Base-by-base conservation (phyloP, 306 rosid species). In the Trichosanthes cucumerina region DNA sequence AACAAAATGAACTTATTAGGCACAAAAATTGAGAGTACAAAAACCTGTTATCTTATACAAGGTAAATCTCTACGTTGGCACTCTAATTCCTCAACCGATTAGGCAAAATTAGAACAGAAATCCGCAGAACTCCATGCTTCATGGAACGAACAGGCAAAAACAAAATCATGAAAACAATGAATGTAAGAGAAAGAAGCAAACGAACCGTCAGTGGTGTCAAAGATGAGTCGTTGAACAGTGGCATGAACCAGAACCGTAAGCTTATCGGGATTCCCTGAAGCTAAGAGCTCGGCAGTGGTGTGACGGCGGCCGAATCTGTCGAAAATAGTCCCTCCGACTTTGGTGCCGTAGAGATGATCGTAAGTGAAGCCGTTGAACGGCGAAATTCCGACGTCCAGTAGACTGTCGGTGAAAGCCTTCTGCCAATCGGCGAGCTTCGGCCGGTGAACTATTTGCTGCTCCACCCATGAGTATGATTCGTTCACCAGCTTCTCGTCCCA, bases 281-380 rank as follows among this genome's bases (percentile, higher is more conserved):
- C 84, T 38, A 95, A 91, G 1, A 95, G 83, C 50, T 95, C 99
- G 31, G 98, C 97, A 49, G 99, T 82, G 0, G 99, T 86, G 84
- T 95, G 97, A 52, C 97, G 96, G 47, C 91, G 92, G 65, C 97
- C 96, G 5, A 82, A 92, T 18, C 88, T 78, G 56, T 95, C 99
- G 4, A 85, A 95, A 72, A 91, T 95, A 83, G 99, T 95, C 36
- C 99, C 99, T 16, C 99, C 97, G 66, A 95, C 85, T 70, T 95
- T 95, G 77, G 99, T 95, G 70, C 99, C 99, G 65, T 87, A 89
- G 33, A 92, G 14, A 77, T 95, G 99, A 79, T 95, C 99, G 78
- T 89, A 95, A 50, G 99, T 95, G 88, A 92, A 95, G 0, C 99
- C 99, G 79, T 95, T 95, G 71, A 85, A 95, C 34, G 99, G 99